Percentiles rank a stretch among this genome's conserved stretches.
These are phyloP conservation scores for Buxus sempervirens DNA, from an alignment of 164 flowering plant genomes.

Conservation along the genomic window DNA sequence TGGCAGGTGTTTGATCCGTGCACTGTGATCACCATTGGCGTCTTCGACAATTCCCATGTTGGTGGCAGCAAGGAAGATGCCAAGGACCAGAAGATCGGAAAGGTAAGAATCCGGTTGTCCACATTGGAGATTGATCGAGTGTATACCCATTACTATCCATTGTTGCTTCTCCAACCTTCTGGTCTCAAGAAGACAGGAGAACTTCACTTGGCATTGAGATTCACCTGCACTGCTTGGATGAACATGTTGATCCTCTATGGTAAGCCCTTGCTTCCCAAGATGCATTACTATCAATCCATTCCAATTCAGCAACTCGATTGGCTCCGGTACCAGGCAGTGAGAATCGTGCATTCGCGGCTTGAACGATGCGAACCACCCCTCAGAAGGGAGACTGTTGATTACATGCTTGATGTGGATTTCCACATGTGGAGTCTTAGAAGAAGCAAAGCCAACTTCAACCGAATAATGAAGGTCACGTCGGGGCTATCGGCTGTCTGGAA, in stretches of 20 bases:
- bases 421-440: slow-evolving; percentile 44
- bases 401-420: slow-evolving; percentile 46
- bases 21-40: slow-evolving; percentile 39
- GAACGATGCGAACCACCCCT: slow-evolving; percentile 44
- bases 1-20: slow-evolving; percentile 46
- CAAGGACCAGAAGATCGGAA: slow-evolving; percentile 32
- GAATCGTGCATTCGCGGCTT: slow-evolving; percentile 28
- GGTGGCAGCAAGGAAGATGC: neutral
- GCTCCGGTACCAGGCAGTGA: slow-evolving; percentile 38
- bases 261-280: slow-evolving; percentile 40
- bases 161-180: slow-evolving; percentile 32
- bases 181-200: slow-evolving; percentile 54
- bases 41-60: slow-evolving; percentile 34
- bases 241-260: slow-evolving; percentile 33
- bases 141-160: slow-evolving; percentile 42
- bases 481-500: slow-evolving; percentile 17
- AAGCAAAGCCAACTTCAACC: slow-evolving; percentile 39
- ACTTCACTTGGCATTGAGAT: slow-evolving; percentile 43
- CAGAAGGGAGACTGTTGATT: slow-evolving; percentile 40
- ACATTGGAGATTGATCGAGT: slow-evolving; percentile 41
- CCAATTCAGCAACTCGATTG: slow-evolving; percentile 32
- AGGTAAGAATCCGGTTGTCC: slow-evolving; percentile 45
- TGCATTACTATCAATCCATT: slow-evolving; percentile 43
- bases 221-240: slow-evolving; percentile 31
- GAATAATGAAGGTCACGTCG: slow-evolving; percentile 28